Evolutionary conservation across 441 rosid species (phyloP).

Genomic region (Gossypium laxum): DNA sequence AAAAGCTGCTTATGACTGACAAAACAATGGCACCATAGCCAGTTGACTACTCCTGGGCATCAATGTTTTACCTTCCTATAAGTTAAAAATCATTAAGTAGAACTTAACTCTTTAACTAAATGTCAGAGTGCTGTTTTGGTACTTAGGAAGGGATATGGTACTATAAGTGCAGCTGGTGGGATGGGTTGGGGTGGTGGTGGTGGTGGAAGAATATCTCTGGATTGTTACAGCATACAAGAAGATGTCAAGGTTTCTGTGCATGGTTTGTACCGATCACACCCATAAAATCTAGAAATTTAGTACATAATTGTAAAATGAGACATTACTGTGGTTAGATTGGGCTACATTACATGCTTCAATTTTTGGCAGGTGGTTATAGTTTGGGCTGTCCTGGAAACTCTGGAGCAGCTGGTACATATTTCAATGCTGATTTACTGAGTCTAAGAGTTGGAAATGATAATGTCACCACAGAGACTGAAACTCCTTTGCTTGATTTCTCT

Average conservation of each 20-base stretch:
- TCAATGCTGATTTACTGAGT: slow-evolving; percentile 75
- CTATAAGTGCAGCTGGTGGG: slow-evolving; percentile 84
- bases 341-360: slow-evolving; percentile 17
- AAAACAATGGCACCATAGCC: background rate
- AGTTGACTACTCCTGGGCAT: background rate
- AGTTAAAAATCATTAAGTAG: background rate
- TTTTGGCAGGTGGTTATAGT: slow-evolving; percentile 70
- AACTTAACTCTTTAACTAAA: slow-evolving; percentile 10
- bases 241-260: slow-evolving; percentile 69
- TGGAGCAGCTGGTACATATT: slow-evolving; percentile 97
- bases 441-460: slow-evolving; percentile 82
- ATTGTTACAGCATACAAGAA: slow-evolving; percentile 96
- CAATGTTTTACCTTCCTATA: slow-evolving; percentile 2
- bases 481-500: slow-evolving; percentile 90
- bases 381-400: slow-evolving; percentile 73
- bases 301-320: slow-evolving; percentile 9
- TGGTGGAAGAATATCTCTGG: slow-evolving; percentile 89
- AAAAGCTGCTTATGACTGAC: background rate
- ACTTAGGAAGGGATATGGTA: slow-evolving; percentile 82
- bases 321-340: background rate
- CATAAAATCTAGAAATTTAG: slow-evolving; percentile 7
- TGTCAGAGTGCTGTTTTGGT: slow-evolving; percentile 22
- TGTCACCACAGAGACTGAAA: slow-evolving; percentile 79
- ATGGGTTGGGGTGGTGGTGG: slow-evolving; percentile 96
- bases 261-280: slow-evolving; percentile 49